phyloP scores from a whole-genome alignment of 331 rosid species.

The Malus hybrid region DNA sequence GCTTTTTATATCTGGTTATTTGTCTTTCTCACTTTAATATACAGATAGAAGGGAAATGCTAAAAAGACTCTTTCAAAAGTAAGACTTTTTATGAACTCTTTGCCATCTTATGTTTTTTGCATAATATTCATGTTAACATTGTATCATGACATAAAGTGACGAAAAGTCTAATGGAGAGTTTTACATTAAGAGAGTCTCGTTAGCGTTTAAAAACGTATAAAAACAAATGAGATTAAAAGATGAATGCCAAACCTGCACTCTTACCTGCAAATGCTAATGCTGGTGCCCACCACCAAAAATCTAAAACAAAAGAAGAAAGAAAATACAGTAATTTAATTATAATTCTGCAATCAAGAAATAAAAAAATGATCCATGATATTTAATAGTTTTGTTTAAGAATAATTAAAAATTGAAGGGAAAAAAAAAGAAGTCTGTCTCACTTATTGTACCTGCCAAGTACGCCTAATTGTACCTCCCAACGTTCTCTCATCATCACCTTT shows the following conservation, averaged over 20 bases:
- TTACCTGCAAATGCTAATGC: conserved; percentile 4
- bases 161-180: too few relatives aligned
- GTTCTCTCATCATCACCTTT: conserved; percentile 68
- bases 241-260: conserved; percentile 8
- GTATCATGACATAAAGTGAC: too few relatives aligned
- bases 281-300: not conserved
- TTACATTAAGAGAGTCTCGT: rapidly evolving
- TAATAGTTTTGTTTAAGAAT: not conserved
- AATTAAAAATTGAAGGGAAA: not conserved
- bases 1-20: too few relatives aligned
- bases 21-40: too few relatives aligned
- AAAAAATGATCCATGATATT: not conserved
- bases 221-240: not conserved
- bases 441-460: conserved; percentile 92
- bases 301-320: not conserved
- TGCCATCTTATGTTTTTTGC: rapidly evolving
- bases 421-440: not conserved
- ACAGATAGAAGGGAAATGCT: too few relatives aligned
- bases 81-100: too few relatives aligned
- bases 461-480: conserved; percentile 82
- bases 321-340: not conserved
- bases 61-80: too few relatives aligned
- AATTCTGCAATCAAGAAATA: not conserved
- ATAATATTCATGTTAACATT: too few relatives aligned
- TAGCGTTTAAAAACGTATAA: too few relatives aligned